These are phyloP conservation scores for Scedosporium apiospermum DNA, from an alignment of 2,329 filamentous ascomycete genomes.

Conservation along the genomic window DNA sequence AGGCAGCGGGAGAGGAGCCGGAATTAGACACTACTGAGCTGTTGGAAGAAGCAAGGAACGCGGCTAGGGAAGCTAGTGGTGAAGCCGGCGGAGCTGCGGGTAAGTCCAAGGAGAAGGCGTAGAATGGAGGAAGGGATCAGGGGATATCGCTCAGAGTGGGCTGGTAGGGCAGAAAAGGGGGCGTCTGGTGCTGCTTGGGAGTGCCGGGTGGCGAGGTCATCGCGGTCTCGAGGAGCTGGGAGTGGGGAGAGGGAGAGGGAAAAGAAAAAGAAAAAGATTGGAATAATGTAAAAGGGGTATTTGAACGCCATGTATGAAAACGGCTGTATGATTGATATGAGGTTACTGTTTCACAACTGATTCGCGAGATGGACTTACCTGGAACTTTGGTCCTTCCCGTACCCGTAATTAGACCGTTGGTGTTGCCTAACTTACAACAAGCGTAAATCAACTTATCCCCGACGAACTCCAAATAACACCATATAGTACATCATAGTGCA, in stretches of 20 bases:
- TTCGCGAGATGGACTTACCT: neutral
- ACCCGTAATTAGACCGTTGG: neutral
- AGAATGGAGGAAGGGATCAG: slow-evolving; percentile 23
- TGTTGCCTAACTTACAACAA: no score
- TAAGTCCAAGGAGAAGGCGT: slow-evolving; percentile 27
- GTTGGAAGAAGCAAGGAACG: slow-evolving; percentile 31
- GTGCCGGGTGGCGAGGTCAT: neutral
- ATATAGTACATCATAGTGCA: no score
- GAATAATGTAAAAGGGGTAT: neutral
- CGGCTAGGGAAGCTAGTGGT: slow-evolving; percentile 26
- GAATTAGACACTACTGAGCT: slow-evolving; percentile 30
- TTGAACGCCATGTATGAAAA: neutral
- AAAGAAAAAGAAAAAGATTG: neutral
- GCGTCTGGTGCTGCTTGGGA: neutral
- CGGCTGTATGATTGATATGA: neutral
- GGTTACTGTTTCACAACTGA: neutral
- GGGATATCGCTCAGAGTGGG: slow-evolving; percentile 29
- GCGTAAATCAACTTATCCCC: no score
- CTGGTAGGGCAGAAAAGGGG: slow-evolving; percentile 28
- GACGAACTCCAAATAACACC: no score
- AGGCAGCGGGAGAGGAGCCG: slow-evolving; percentile 26
- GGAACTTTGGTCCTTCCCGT: neutral
- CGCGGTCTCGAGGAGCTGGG: neutral
- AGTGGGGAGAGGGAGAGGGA: neutral
- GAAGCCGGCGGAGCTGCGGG: slow-evolving; percentile 35